Percentiles rank a stretch among this genome's conserved stretches.
Conservation (phyloP, 768 basidiomycete species). For the Cantharellus anzutake region DNA sequence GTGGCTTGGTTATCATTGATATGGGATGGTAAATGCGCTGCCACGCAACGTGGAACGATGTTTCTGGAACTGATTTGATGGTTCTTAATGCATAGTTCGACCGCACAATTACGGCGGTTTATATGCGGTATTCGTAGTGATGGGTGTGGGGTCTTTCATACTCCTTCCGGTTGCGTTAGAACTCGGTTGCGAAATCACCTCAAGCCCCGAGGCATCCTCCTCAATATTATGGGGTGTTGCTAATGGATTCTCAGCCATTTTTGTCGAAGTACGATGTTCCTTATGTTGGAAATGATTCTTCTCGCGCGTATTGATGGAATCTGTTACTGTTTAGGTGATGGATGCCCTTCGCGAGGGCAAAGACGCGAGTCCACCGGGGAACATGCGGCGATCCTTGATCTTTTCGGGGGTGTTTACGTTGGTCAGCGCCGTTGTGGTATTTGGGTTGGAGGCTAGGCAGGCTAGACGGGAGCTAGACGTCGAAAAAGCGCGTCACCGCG, state of each 20-base stretch:
- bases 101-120: constrained; percentile 39
- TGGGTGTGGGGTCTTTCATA: constrained; percentile 45
- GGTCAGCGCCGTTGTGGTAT: constrained; percentile 22
- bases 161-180: constrained; percentile 64
- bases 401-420: constrained; percentile 39
- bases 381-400: constrained; percentile 50
- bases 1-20: constrained; percentile 48
- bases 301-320: not conserved
- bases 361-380: constrained; percentile 45
- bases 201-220: constrained; percentile 60
- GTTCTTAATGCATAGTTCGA: constrained; percentile 25
- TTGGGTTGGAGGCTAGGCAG: constrained; percentile 41
- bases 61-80: not conserved
- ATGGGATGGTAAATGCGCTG: constrained; percentile 46
- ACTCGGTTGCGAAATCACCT: constrained; percentile 58
- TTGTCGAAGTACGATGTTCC: constrained; percentile 18
- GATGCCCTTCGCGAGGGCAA: constrained; percentile 45
- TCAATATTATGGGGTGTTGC: constrained; percentile 48
- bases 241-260: constrained; percentile 42
- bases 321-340: constrained; percentile 1
- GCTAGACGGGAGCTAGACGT: constrained; percentile 44
- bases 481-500: constrained; percentile 17
- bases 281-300: not conserved
- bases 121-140: constrained; percentile 46
- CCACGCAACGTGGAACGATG: too few relatives aligned